phyloP scores from a whole-genome alignment of 1,284 basidiomycete species.

The Inonotus obliquus region DNA sequence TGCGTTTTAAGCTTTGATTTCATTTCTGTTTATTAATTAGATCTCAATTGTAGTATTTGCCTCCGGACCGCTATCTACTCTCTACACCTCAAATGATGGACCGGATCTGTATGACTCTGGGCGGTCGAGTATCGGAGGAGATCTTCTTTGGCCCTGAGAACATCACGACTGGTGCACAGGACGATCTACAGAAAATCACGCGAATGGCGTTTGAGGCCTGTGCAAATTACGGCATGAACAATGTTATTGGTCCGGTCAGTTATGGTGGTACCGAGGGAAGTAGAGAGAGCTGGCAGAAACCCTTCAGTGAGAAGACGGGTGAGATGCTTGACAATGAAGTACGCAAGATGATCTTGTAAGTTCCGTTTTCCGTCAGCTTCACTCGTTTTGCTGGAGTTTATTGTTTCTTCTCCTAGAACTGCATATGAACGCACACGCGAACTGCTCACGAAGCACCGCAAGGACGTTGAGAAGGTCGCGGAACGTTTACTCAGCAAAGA shows the following conservation, averaged over 20 bases:
- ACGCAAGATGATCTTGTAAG: conserved; percentile 88
- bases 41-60: conserved; percentile 66
- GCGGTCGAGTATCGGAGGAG: conserved; percentile 96
- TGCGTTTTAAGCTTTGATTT: conserved; percentile 1
- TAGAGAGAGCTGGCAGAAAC: conserved; percentile 91
- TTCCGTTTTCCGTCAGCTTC: conserved; percentile 18
- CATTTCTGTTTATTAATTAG: conserved; percentile 8
- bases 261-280: conserved; percentile 85
- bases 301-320: conserved; percentile 96
- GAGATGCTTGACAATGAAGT: conserved; percentile 92
- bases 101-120: conserved; percentile 99
- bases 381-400: neutral
- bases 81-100: conserved; percentile 94
- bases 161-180: conserved; percentile 97
- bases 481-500: conserved; percentile 89
- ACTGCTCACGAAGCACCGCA: conserved; percentile 78
- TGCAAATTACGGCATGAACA: conserved; percentile 97
- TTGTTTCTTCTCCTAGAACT: conserved; percentile 37
- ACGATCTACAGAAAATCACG: conserved; percentile 97
- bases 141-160: conserved; percentile 93
- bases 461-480: conserved; percentile 93
- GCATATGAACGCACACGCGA: conserved; percentile 85
- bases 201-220: conserved; percentile 95
- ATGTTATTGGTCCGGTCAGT: conserved; percentile 90
- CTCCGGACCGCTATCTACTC: conserved; percentile 93